Conservation (phyloP, 2,329 filamentous ascomycete genomes). For the Fusarium sp. region DNA sequence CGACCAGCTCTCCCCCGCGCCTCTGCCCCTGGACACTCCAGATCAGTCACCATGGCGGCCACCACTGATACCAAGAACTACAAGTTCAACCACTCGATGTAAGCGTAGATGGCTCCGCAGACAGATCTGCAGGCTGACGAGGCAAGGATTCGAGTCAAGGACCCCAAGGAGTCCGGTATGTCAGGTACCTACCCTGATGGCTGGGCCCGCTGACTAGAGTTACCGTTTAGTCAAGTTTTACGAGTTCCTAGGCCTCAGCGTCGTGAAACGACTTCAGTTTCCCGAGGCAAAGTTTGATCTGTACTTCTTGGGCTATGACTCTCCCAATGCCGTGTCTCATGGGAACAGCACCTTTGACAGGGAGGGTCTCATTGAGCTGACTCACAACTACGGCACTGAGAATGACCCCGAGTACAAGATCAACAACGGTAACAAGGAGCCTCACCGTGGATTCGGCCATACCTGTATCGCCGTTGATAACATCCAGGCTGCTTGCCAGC, state of each 20-base stretch:
- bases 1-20: conserved; percentile 10
- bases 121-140: conserved; percentile 18
- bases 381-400: conserved; percentile 89
- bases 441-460: conserved; percentile 85
- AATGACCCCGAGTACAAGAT: conserved; percentile 82
- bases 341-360: conserved; percentile 81
- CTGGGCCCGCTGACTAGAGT: conserved; percentile 15
- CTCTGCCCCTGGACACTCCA: conserved; percentile 23
- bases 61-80: conserved; percentile 81
- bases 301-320: conserved; percentile 94
- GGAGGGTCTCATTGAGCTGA: conserved; percentile 89
- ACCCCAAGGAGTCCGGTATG: conserved; percentile 82
- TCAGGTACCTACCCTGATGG: conserved; percentile 42
- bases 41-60: conserved; percentile 77
- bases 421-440: conserved; percentile 92
- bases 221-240: conserved; percentile 81
- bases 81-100: conserved; percentile 92
- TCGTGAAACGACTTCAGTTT: conserved; percentile 83
- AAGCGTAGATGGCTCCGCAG: conserved; percentile 39
- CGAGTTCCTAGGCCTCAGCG: conserved; percentile 87
- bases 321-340: conserved; percentile 76
- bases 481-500: conserved; percentile 88
- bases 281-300: conserved; percentile 93
- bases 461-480: conserved; percentile 85
- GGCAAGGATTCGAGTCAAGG: conserved; percentile 90